phyloP scores from a whole-genome alignment of 768 basidiomycete species.

The Podaxis carcinomalis region DNA sequence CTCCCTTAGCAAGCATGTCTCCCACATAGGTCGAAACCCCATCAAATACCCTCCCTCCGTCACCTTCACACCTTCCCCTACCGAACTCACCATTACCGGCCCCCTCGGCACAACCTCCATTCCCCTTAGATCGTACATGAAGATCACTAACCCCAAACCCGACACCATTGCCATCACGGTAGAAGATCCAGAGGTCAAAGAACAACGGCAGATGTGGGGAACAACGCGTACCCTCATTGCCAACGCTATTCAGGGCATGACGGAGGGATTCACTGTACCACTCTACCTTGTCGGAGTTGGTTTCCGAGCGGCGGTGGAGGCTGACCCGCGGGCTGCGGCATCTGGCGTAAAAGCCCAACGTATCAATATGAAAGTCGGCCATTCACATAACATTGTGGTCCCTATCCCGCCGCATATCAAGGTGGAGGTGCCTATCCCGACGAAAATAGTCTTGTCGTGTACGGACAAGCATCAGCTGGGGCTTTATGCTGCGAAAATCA shows the following conservation, averaged over 20 bases:
- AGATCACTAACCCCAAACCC: conserved; percentile 35
- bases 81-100: conserved; percentile 38
- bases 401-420: conserved; percentile 81
- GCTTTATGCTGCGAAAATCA: conserved; percentile 82
- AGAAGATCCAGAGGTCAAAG: conserved; percentile 61
- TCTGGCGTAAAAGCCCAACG: conserved; percentile 60
- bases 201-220: conserved; percentile 94
- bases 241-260: conserved; percentile 89
- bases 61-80: conserved; percentile 34
- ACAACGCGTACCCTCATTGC: conserved; percentile 84
- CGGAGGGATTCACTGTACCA: conserved; percentile 79
- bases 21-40: conserved; percentile 59
- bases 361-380: conserved; percentile 90
- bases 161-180: conserved; percentile 46
- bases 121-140: conserved; percentile 43
- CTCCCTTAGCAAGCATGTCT: conserved; percentile 51
- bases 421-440: conserved; percentile 75
- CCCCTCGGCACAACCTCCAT: conserved; percentile 45
- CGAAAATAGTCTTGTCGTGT: conserved; percentile 78
- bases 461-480: conserved; percentile 88
- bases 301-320: conserved; percentile 84
- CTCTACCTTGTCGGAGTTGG: conserved; percentile 93
- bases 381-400: conserved; percentile 82
- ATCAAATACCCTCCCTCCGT: conserved; percentile 43
- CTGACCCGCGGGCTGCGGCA: conserved; percentile 59